These are phyloP conservation scores for Candolleomyces aberdarensis DNA, from an alignment of 768 basidiomycete species.

Conservation along the genomic window DNA sequence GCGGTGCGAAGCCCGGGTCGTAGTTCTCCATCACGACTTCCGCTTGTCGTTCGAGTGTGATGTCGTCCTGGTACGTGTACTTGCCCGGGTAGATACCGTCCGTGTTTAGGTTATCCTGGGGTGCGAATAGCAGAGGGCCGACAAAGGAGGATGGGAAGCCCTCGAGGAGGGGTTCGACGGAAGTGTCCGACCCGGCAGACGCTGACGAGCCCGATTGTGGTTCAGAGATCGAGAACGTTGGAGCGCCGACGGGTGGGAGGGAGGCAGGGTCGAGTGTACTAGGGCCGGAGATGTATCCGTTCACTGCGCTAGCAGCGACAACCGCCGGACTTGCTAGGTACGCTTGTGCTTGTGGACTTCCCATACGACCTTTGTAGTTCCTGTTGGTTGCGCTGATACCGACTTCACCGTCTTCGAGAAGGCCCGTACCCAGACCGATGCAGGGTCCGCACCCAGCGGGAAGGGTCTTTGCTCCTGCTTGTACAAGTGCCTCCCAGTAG, in stretches of 20 bases:
- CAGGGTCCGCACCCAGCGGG: conserved; percentile 98
- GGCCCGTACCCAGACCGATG: conserved; percentile 90
- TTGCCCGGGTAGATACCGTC: conserved; percentile 99
- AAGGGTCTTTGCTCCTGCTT: conserved; percentile 88
- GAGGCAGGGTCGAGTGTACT: conserved; percentile 53
- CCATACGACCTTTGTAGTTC: conserved; percentile 99
- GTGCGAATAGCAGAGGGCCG: conserved; percentile 87
- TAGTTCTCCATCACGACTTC: conserved; percentile 99
- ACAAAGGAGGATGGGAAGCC: conserved; percentile 83
- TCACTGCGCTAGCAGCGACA: conserved; percentile 92
- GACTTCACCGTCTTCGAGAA: conserved; percentile 91
- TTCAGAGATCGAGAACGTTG: conserved; percentile 53
- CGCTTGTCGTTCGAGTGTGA: conserved; percentile 91
- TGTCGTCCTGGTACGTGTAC: conserved; percentile 99
- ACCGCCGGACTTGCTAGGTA: conserved; percentile 97
- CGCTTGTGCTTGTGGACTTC: conserved; percentile 89
- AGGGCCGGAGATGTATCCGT: conserved; percentile 88
- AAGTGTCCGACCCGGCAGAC: conserved; percentile 20
- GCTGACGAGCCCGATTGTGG: conserved; percentile 21
- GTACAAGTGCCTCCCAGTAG: conserved; percentile 83
- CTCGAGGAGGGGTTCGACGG: conserved; percentile 62
- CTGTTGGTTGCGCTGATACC: conserved; percentile 98
- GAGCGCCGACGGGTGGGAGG: conserved; percentile 50
- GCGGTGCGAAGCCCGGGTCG: conserved; percentile 79
- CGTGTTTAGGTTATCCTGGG: conserved; percentile 97